Evolutionary conservation across 2,329 filamentous ascomycete species (phyloP).

Genomic region (Dryadomyces sulphureus): DNA sequence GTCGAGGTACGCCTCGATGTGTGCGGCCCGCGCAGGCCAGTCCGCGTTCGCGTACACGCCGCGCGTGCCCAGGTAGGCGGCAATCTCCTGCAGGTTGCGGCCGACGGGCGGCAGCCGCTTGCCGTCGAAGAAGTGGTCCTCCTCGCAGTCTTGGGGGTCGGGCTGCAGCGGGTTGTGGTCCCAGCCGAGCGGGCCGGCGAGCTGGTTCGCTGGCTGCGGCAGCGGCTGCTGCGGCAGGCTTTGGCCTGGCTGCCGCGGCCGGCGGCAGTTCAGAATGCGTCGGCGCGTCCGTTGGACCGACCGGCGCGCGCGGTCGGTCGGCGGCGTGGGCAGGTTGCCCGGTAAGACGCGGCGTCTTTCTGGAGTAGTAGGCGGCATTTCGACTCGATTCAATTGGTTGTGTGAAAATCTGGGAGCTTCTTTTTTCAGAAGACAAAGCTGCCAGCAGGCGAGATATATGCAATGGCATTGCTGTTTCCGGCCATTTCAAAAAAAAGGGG

Average conservation of each 20-base stretch:
- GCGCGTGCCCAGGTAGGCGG: slow-evolving; percentile 33
- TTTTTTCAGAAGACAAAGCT: neutral
- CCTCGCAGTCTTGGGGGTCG: slow-evolving; percentile 1
- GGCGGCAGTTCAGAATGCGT: neutral
- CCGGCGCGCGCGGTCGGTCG: neutral
- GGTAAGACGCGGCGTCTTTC: neutral
- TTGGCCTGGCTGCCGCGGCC: neutral
- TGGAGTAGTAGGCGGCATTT: neutral
- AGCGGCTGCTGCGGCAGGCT: neutral
- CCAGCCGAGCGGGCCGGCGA: neutral
- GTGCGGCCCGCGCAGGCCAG: slow-evolving; percentile 23
- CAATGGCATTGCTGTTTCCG: neutral
- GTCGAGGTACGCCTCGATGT: slow-evolving; percentile 24
- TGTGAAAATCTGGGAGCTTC: neutral
- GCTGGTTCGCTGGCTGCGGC: neutral
- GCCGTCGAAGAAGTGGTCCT: slow-evolving; percentile 5
- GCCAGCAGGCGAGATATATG: neutral
- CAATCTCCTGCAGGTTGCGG: slow-evolving; percentile 17
- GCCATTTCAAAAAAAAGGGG: neutral
- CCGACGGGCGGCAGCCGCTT: slow-evolving; percentile 18
- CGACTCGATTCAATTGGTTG: neutral
- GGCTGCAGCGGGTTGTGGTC: neutral
- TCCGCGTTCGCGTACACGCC: slow-evolving; percentile 25
- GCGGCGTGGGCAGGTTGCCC: neutral
- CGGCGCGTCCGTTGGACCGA: neutral